A percentile compares a stretch with the other conserved stretches of the same genome.
Evolutionary conservation across 1,284 basidiomycete species (phyloP).

Genomic region (Sphagnurus paluster): DNA sequence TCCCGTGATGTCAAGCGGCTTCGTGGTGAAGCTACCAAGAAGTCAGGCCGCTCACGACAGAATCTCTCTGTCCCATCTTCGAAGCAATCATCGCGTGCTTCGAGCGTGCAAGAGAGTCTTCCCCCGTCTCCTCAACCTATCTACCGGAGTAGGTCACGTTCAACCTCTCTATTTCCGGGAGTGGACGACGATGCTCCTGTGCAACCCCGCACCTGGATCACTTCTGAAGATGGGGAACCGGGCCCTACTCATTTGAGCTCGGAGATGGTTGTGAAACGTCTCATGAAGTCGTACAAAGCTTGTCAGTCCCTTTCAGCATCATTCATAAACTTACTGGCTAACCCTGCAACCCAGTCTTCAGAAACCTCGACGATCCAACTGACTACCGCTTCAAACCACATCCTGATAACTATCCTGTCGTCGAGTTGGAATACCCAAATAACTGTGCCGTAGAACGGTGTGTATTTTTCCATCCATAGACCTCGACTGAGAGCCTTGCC

Average conservation of each 20-base stretch:
- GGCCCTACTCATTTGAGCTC: slow-evolving; percentile 56
- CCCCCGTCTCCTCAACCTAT: slow-evolving; percentile 49
- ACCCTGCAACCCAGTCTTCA: slow-evolving; percentile 51
- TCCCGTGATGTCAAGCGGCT: slow-evolving; percentile 40
- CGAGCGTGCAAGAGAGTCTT: slow-evolving; percentile 36
- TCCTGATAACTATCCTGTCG: slow-evolving; percentile 55
- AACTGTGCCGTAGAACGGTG: slow-evolving; percentile 61
- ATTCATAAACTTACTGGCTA: background rate
- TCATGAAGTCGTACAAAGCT: slow-evolving; percentile 64
- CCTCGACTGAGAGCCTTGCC: too few relatives aligned
- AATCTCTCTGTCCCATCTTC: slow-evolving; percentile 30
- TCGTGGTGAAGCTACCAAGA: slow-evolving; percentile 23
- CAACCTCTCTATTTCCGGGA: slow-evolving; percentile 43
- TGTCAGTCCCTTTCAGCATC: slow-evolving; percentile 44
- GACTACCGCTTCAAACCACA: slow-evolving; percentile 63
- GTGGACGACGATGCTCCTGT: slow-evolving; percentile 30
- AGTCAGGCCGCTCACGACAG: slow-evolving; percentile 26
- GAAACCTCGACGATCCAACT: slow-evolving; percentile 54
- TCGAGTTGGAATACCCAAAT: slow-evolving; percentile 75
- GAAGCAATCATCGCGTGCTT: slow-evolving; percentile 37
- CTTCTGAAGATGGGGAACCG: slow-evolving; percentile 50
- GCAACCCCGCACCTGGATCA: slow-evolving; percentile 45
- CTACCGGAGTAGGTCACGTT: slow-evolving; percentile 51
- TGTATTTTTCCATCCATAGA: slow-evolving; percentile 23
- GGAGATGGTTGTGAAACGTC: slow-evolving; percentile 54